Percentiles rank a stretch among this genome's conserved stretches.
Evolutionary conservation across 75 land plant genomes (phyloP).

Genomic region (Cunninghamia lanceolata): DNA sequence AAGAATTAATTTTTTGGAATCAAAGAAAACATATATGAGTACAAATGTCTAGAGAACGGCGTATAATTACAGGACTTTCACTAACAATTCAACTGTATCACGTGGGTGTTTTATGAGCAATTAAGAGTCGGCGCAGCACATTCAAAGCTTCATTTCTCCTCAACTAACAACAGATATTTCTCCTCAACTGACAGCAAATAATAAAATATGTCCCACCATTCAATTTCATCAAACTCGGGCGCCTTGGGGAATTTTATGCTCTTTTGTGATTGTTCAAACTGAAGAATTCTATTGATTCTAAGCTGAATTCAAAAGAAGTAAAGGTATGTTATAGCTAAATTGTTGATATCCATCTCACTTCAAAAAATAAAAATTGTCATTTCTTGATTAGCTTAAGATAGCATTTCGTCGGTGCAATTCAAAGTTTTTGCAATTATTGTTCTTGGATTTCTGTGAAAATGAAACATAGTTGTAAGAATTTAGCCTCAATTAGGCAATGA

Average conservation of each 20-base stretch:
- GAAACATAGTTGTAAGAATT: not conserved
- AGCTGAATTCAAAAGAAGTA: not conserved
- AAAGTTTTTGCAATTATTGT: not conserved
- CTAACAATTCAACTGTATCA: not conserved
- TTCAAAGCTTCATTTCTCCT: too few relatives aligned
- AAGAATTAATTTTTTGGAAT: too few relatives aligned
- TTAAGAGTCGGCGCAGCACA: not conserved
- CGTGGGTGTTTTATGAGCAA: not conserved
- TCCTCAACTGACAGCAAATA: not conserved
- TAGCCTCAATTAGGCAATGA: not conserved
- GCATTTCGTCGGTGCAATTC: not conserved
- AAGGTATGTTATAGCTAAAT: not conserved
- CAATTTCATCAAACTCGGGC: not conserved
- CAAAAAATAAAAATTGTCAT: not conserved
- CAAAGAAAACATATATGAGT: too few relatives aligned
- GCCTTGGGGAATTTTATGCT: not conserved
- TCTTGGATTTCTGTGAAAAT: not conserved
- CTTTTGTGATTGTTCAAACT: not conserved
- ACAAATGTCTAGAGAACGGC: not conserved
- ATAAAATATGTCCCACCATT: not conserved
- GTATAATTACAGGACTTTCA: not conserved
- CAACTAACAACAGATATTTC: not conserved
- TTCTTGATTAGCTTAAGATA: not conserved
- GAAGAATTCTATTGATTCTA: not conserved
- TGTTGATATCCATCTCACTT: not conserved